Evolutionary conservation across 495 filamentous ascomycete genomes (phyloP).

Genomic region (Podospora tetraspora): DNA sequence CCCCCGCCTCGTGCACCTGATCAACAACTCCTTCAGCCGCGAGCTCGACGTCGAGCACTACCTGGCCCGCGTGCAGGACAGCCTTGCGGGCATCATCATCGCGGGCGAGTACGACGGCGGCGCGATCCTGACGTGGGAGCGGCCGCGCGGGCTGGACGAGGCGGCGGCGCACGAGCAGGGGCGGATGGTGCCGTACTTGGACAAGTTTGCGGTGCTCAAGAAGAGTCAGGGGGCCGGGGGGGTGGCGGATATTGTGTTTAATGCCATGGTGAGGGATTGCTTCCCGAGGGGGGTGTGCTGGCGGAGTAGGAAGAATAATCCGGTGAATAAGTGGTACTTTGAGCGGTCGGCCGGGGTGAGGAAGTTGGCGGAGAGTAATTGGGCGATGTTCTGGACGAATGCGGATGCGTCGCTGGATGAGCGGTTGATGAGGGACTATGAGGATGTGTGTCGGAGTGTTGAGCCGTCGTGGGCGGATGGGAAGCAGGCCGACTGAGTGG

Average conservation of each 20-base stretch:
- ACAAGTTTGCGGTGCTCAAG: constrained; percentile 94
- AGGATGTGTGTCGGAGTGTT: constrained; percentile 71
- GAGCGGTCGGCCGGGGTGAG: constrained; percentile 77
- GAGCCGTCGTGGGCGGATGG: constrained; percentile 80
- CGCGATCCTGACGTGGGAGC: constrained; percentile 92
- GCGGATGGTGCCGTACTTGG: constrained; percentile 82
- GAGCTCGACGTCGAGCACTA: constrained; percentile 81
- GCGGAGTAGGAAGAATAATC: constrained; percentile 74
- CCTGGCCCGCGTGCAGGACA: constrained; percentile 65
- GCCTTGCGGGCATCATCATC: constrained; percentile 84
- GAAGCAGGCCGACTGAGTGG: constrained; percentile 51
- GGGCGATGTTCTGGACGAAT: constrained; percentile 99
- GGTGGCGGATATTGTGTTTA: constrained; percentile 93
- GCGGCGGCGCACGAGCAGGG: constrained; percentile 48
- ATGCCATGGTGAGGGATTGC: constrained; percentile 82
- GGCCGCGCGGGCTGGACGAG: constrained; percentile 54
- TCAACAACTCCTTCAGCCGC: constrained; percentile 89
- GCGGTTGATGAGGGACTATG: constrained; percentile 68
- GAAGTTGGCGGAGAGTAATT: constrained; percentile 70
- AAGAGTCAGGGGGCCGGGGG: constrained; percentile 84
- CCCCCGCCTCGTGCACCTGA: constrained; percentile 72
- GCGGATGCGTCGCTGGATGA: constrained; percentile 47
- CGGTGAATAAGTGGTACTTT: constrained; percentile 94
- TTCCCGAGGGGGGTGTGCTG: constrained; percentile 79
- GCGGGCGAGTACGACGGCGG: constrained; percentile 96